Evolutionary conservation across 1,139 yeast genomes (phyloP).

Genomic region (Zygosaccharomyces pseudobailii): DNA sequence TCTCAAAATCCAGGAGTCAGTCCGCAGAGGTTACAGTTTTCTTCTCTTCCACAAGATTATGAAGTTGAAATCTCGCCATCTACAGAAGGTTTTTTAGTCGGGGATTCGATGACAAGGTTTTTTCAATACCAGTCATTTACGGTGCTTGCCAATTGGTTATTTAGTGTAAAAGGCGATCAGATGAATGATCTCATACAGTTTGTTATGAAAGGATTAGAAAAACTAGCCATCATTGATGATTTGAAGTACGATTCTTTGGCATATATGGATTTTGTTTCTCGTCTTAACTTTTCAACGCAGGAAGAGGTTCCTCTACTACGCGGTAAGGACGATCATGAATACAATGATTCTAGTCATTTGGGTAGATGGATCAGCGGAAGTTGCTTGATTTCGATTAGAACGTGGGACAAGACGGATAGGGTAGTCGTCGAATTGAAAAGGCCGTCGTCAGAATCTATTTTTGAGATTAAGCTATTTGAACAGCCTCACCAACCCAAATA

Average conservation of each 20-base stretch:
- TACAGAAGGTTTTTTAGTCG: constrained; percentile 42
- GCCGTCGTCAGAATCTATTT: constrained; percentile 10
- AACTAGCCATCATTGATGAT: constrained; percentile 36
- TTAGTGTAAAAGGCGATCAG: constrained; percentile 56
- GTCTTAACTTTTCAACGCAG: constrained; percentile 45
- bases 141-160: constrained; percentile 69
- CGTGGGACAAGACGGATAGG: constrained; percentile 6
- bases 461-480: constrained; percentile 4
- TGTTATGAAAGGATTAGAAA: constrained; percentile 53
- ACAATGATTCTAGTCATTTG: not conserved
- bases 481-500: constrained; percentile 4
- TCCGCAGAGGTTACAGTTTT: constrained; percentile 38
- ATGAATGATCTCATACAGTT: constrained; percentile 59
- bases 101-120: constrained; percentile 54
- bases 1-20: constrained; percentile 20
- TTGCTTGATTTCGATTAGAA: constrained; percentile 9
- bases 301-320: not conserved
- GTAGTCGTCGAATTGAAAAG: constrained; percentile 7
- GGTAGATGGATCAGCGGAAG: constrained; percentile 8
- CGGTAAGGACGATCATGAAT: not conserved
- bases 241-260: constrained; percentile 57
- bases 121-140: constrained; percentile 59
- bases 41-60: constrained; percentile 34
- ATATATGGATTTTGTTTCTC: constrained; percentile 58
- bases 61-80: constrained; percentile 44